Base-by-base conservation (phyloP, 257 asterid genomes). In the Mitragyna speciosa region DNA sequence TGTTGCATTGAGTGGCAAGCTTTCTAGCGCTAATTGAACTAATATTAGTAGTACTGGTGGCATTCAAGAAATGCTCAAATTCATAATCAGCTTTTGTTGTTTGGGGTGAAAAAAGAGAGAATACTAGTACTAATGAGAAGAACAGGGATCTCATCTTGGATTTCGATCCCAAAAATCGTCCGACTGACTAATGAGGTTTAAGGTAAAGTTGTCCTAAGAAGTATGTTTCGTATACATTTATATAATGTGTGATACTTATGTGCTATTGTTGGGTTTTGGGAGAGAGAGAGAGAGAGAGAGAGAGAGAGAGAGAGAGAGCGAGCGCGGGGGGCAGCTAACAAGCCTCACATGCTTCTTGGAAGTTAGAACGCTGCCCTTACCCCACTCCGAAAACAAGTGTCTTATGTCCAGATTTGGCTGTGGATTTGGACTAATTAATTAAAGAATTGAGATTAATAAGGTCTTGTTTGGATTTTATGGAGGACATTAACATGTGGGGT, bases 1-100 rank as follows among this genome's bases (percentile, higher is more conserved):
- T 54, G 72, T 93, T 91, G 88, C 99, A 95, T 1, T 89, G 58
- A 0, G 85, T 80, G 72, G 82, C 88, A 54, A 79, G 88, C 75
- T 78, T 83, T 77, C 89, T 80, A 20, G 72, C 85, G 47, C 71
- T 76, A 31, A 26, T 22, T 11, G 73, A 54, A 26, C 41, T 72
- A 84, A 84, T 15, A 73, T 47, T 14, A 20, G 17, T 80, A 83
- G 87, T 11, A 73, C 71, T 70, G 83, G 80, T 82, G 76, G 36
- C 77, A 54, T 86, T 86, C 79, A 26, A 81, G 87, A 73, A 73
- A 26, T 48, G 81, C 81, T 81, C 89, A 1, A 36, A 68, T 77
- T 81, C 86, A 8, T 78, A 86, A 67, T 78, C 84, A 67, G 88
- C 89, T 61, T 80, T 65, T 33, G 83, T 56, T 28, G 80, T 80